These are phyloP conservation scores for Candida nanaspora DNA, from an alignment of 805 yeast genomes.

Conservation along the genomic window DNA sequence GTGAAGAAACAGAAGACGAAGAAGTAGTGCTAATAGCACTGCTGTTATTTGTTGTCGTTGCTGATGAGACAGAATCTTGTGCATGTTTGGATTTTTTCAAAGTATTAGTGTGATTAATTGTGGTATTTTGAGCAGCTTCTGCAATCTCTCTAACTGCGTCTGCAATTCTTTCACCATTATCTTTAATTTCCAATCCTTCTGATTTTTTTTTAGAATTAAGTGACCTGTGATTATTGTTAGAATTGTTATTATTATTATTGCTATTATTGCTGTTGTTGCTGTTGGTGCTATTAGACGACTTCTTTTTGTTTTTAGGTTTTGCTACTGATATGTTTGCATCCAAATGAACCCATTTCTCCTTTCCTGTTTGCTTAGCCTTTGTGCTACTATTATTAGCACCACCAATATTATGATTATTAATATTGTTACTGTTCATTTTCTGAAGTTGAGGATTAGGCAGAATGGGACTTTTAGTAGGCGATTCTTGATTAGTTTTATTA, in stretches of 20 bases:
- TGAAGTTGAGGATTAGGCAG: too few relatives aligned
- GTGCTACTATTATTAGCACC: too few relatives aligned
- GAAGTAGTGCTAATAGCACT: background rate
- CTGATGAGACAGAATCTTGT: too few relatives aligned
- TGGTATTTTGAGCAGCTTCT: background rate
- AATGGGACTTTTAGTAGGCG: slow-evolving; percentile 1
- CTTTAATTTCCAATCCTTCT: too few relatives aligned
- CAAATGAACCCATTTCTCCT: slow-evolving; percentile 18
- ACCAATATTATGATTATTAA: too few relatives aligned
- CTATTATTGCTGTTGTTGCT: background rate
- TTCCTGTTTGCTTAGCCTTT: slow-evolving; percentile 14
- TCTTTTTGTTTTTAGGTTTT: background rate
- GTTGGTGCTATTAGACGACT: background rate
- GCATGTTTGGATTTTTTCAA: background rate
- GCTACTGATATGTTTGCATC: slow-evolving; percentile 18
- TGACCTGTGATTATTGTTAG: too few relatives aligned
- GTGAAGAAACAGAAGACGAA: background rate
- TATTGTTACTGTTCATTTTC: background rate
- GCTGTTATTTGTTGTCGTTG: too few relatives aligned
- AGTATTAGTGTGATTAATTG: background rate
- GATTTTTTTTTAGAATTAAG: too few relatives aligned
- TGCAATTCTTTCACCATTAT: background rate
- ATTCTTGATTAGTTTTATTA: too few relatives aligned
- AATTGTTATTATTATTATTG: background rate
- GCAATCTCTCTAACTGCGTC: background rate